These are phyloP conservation scores for Globisporangium rhizosaccharum DNA, from an alignment of 352 stramenopile species.

Conservation along the genomic window DNA sequence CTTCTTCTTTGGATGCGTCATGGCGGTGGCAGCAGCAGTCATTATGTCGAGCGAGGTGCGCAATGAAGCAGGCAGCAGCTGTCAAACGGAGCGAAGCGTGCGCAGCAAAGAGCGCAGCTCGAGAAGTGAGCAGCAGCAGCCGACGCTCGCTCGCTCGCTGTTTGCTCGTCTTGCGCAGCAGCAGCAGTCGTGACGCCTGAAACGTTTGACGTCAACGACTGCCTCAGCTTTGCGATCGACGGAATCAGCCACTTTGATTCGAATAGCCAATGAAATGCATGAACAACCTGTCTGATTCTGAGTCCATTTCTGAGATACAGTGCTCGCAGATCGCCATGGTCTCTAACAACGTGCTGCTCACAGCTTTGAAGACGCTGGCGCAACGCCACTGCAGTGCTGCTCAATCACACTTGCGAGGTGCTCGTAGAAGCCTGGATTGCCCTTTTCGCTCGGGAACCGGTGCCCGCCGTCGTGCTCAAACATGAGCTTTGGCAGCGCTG, in stretches of 20 bases:
- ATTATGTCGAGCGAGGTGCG: too few relatives aligned
- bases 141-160: background rate
- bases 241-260: too few relatives aligned
- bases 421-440: conserved; percentile 17
- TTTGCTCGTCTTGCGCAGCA: background rate
- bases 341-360: background rate
- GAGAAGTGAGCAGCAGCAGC: background rate
- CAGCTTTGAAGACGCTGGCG: background rate
- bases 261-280: background rate
- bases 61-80: background rate
- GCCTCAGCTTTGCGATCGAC: background rate
- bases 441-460: conserved; percentile 23
- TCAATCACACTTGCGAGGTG: conserved; percentile 11
- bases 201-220: conserved; percentile 9
- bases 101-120: background rate
- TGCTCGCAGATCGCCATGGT: too few relatives aligned
- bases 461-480: conserved; percentile 34
- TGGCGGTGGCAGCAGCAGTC: background rate
- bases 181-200: background rate
- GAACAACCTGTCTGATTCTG: background rate
- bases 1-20: conserved; percentile 10
- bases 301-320: background rate
- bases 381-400: conserved; percentile 9
- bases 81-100: background rate
- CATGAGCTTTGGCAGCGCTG: conserved; percentile 21